Evolutionary conservation across 345 rosid genomes (phyloP).

Genomic region (Bruguiera parviflora): DNA sequence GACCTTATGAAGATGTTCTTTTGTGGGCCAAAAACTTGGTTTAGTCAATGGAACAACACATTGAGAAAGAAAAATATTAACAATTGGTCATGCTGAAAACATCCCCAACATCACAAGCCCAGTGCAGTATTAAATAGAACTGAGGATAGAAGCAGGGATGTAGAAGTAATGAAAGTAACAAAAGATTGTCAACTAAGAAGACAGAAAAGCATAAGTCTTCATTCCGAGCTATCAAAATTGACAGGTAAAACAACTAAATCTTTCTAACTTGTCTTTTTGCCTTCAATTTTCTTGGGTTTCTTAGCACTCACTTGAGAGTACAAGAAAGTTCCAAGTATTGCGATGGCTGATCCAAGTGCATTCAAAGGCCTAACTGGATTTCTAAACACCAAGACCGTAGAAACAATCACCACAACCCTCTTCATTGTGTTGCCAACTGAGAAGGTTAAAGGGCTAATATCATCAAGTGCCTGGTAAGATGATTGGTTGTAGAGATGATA

Average conservation of each 20-base stretch:
- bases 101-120: neutral
- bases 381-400: conserved; percentile 85
- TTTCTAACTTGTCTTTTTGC: conserved; percentile 44
- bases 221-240: conserved; percentile 3
- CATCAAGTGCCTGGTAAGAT: conserved; percentile 92
- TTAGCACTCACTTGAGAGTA: conserved; percentile 76
- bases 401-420: conserved; percentile 87
- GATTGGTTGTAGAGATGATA: conserved; percentile 91
- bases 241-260: neutral
- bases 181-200: conserved; percentile 5
- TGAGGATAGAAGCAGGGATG: neutral
- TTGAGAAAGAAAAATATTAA: too few species aligned
- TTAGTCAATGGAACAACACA: too few species aligned
- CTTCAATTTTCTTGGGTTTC: conserved; percentile 44
- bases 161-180: neutral
- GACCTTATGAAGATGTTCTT: too few species aligned
- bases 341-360: conserved; percentile 91
- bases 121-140: neutral
- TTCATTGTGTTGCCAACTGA: conserved; percentile 95
- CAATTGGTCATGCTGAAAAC: neutral
- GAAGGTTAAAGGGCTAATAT: conserved; percentile 87
- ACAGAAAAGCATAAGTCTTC: neutral
- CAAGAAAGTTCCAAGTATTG: conserved; percentile 82
- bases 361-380: conserved; percentile 90
- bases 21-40: too few species aligned